phyloP scores from a whole-genome alignment of 2,329 filamentous ascomycete species.

The Pseudogymnoascus sp. region DNA sequence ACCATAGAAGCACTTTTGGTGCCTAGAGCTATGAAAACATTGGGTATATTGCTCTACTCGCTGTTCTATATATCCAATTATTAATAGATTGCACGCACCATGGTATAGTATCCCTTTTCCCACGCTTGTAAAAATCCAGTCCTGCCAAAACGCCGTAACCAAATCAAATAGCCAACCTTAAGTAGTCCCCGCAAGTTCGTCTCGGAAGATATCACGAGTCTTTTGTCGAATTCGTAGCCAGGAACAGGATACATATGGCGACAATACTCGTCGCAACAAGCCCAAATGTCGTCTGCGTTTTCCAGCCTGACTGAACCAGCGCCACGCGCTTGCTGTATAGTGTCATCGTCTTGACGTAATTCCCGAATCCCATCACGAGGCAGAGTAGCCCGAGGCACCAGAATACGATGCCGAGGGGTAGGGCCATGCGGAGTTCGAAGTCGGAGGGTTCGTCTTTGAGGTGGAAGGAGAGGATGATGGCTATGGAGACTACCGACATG shows the following conservation, averaged over 20 bases:
- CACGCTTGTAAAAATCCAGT: background rate
- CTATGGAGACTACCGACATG: conserved; percentile 81
- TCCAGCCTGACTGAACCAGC: conserved; percentile 88
- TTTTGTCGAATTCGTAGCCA: conserved; percentile 36
- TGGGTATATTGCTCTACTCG: conserved; percentile 5
- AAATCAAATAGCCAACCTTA: background rate
- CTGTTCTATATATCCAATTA: conserved; percentile 1
- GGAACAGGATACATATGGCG: conserved; percentile 55
- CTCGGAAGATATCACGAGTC: background rate
- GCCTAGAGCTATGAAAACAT: background rate
- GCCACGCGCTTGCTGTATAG: conserved; percentile 73
- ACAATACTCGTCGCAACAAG: conserved; percentile 56
- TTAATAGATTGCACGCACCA: background rate
- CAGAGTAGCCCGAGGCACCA: conserved; percentile 77
- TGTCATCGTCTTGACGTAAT: conserved; percentile 76
- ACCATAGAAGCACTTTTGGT: conserved; percentile 2
- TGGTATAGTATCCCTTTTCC: conserved; percentile 3
- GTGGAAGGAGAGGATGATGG: conserved; percentile 90
- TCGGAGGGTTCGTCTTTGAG: conserved; percentile 63
- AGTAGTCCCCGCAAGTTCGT: background rate
- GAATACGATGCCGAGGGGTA: conserved; percentile 80
- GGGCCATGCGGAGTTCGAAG: conserved; percentile 67
- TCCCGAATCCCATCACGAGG: conserved; percentile 67
- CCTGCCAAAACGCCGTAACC: background rate
- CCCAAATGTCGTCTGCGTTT: conserved; percentile 68